Base-by-base conservation (phyloP, 352 stramenopile species). In the Phytophthora ramorum region DNA sequence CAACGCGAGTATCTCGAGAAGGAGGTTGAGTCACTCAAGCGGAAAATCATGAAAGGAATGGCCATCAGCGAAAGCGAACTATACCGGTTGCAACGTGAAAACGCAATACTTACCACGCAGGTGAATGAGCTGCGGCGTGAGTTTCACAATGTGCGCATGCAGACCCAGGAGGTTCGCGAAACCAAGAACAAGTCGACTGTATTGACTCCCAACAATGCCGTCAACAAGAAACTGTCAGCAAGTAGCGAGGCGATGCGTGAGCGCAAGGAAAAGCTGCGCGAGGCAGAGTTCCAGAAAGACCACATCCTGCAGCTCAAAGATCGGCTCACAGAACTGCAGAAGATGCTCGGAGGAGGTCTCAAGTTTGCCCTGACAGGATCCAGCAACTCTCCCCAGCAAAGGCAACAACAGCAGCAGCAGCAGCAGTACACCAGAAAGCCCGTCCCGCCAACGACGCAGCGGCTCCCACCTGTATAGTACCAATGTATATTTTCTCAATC, bases 1-100 rank as follows among this genome's bases (percentile, higher is more conserved):
- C 94, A 97, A 65, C 87, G 90, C 17, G 83, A 98, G 54, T 98
- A 97, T 57, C 74, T 98, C 28, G 93, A 98, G 66, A 92, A 94
- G 46, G 93, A 92, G 40, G 83, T 98, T 0, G 79, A 93, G 52
- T 89, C 80, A 14, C 81, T 98, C n/a, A 97, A 98, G 74, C 76
- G 86, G 26, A 97, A 95, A 71, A 92, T 96, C 65, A 85, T 95
- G 62, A 96, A 96, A 55, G 85, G 83, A 6, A 90, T 96, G 80
- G 76, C 80, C 7, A 92, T 93, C 69, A 93, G 85, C 56, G 85
- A 94, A 53, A 92, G 73, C 57, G 88, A 96, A 24, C 56, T 95
- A 28, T 81, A 93, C 63, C 80, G 88, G 0, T 57, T 95, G 6
- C 86, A 95, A 68, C 86, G 88, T 8, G 86, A 96, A 56, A 95